These are phyloP conservation scores for Coemansia sp. DNA, from an alignment of 192 early-diverging fungal genomes.

Conservation along the genomic window DNA sequence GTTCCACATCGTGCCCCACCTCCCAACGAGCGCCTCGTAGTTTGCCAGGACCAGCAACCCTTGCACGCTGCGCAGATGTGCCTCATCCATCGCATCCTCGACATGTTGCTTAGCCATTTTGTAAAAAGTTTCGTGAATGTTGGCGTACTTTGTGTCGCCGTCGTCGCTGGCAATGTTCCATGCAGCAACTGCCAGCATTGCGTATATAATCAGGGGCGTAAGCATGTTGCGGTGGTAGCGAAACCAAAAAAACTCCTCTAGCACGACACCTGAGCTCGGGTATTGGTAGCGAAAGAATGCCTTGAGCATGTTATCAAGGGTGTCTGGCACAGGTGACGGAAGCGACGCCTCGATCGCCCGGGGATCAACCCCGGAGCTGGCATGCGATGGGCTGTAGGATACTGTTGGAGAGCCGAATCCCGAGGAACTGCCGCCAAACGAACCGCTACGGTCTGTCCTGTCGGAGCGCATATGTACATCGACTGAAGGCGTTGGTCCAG, in stretches of 20 bases:
- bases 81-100: slow-evolving; percentile 55
- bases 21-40: slow-evolving; percentile 52
- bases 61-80: slow-evolving; percentile 51
- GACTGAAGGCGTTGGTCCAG: neutral
- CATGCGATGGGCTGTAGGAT: slow-evolving; percentile 34
- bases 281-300: slow-evolving; percentile 54
- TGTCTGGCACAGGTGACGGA: slow-evolving; percentile 29
- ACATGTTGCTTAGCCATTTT: slow-evolving; percentile 45
- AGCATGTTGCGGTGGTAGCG: slow-evolving; percentile 53
- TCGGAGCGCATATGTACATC: slow-evolving; percentile 10
- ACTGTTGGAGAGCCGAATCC: slow-evolving; percentile 28
- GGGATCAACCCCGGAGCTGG: slow-evolving; percentile 26
- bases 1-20: slow-evolving; percentile 56
- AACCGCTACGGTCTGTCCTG: slow-evolving; percentile 27
- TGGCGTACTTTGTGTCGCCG: slow-evolving; percentile 24
- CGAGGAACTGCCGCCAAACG: slow-evolving; percentile 32
- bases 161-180: slow-evolving; percentile 49
- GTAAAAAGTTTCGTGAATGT: slow-evolving; percentile 45
- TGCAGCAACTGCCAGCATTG: slow-evolving; percentile 49
- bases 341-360: slow-evolving; percentile 43
- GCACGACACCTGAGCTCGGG: slow-evolving; percentile 48
- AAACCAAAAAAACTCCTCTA: slow-evolving; percentile 54
- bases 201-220: slow-evolving; percentile 52
- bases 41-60: slow-evolving; percentile 50
- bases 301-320: slow-evolving; percentile 52